Evolutionary conservation across 331 rosid genomes (phyloP).

Genomic region (Cucumis variabilis): DNA sequence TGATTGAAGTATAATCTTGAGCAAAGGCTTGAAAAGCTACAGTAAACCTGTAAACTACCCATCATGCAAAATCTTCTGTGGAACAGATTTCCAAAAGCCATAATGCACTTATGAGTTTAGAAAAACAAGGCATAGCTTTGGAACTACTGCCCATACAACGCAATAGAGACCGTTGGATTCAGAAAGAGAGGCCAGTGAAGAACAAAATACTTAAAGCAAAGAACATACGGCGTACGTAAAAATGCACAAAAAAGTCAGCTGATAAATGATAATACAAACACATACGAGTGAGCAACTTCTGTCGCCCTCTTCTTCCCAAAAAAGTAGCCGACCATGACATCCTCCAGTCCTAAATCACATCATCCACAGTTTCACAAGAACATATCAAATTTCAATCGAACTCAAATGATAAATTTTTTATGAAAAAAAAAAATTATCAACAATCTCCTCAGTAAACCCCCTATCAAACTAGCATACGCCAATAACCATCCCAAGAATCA

Average conservation of each 20-base stretch:
- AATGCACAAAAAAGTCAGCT: not conserved
- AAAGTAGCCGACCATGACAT: conserved; percentile 63
- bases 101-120: not conserved
- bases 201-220: not conserved
- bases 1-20: not conserved
- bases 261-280: not conserved
- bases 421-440: not conserved
- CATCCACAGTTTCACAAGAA: conserved; percentile 14
- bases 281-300: conserved; percentile 87
- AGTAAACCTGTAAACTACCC: not conserved
- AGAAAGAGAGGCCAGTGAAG: not conserved
- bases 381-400: not conserved
- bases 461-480: not conserved
- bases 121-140: not conserved
- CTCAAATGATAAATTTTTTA: not conserved
- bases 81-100: not conserved
- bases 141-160: not conserved
- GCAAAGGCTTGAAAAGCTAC: not conserved
- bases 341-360: conserved; percentile 66
- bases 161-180: not conserved
- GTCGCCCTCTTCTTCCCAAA: conserved; percentile 87
- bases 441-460: not conserved
- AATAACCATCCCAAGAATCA: not conserved
- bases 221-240: not conserved
- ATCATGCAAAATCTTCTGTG: not conserved